Conservation (phyloP, 768 basidiomycete genomes). For the Cystobasidium ongulense region DNA sequence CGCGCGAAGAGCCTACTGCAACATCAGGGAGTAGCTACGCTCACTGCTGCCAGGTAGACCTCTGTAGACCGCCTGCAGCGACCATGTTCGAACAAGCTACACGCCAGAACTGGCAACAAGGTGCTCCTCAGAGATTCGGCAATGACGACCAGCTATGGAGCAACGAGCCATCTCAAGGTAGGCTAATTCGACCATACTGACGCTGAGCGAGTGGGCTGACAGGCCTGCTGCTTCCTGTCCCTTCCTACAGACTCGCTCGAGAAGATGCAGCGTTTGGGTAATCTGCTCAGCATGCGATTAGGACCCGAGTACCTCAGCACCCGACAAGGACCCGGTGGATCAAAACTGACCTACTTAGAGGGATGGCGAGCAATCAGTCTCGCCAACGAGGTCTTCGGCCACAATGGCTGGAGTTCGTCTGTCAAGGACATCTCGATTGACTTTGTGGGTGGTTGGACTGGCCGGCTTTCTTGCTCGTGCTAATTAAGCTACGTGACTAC, state of each 20-base stretch:
- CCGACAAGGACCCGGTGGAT: constrained; percentile 68
- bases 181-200: background rate
- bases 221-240: background rate
- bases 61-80: background rate
- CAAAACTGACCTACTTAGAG: constrained; percentile 85
- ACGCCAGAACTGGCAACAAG: background rate
- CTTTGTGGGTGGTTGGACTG: constrained; percentile 38
- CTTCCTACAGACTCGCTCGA: constrained; percentile 15
- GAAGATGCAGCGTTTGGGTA: constrained; percentile 55
- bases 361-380: constrained; percentile 98
- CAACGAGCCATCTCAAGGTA: background rate
- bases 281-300: constrained; percentile 62
- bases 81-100: background rate
- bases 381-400: constrained; percentile 96
- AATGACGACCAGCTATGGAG: background rate
- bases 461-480: background rate
- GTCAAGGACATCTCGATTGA: constrained; percentile 44
- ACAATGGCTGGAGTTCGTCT: constrained; percentile 55
- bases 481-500: constrained; percentile 41
- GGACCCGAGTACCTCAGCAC: constrained; percentile 91
- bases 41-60: background rate
- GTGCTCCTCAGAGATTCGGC: background rate
- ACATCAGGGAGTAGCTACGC: background rate
- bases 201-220: background rate
- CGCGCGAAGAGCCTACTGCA: background rate